These are phyloP conservation scores for Crithidia sp. DNA, from an alignment of 208 protist genomes.

Conservation along the genomic window DNA sequence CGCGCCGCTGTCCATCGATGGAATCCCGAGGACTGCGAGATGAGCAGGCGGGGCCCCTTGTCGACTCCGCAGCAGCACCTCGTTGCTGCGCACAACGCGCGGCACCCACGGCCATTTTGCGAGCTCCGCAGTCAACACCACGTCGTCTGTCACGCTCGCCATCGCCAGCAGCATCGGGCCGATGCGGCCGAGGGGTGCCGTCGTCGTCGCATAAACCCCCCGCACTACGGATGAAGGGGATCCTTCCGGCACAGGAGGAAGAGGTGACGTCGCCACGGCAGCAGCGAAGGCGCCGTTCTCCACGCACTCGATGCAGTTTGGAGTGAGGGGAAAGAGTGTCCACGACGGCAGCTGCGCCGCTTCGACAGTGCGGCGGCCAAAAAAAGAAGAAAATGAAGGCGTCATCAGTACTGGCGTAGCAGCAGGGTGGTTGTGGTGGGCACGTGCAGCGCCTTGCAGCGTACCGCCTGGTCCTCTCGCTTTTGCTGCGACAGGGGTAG, in stretches of 20 bases:
- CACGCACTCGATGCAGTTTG: conserved; percentile 17
- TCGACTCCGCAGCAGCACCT: background rate
- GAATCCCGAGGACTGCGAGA: conserved; percentile 51
- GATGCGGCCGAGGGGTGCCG: conserved; percentile 21
- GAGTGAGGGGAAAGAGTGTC: conserved; percentile 22
- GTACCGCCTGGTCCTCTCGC: no score
- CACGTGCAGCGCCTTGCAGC: no score
- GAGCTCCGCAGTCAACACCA: conserved; percentile 11
- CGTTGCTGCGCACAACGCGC: background rate
- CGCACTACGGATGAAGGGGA: background rate
- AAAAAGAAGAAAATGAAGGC: background rate
- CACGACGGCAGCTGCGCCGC: conserved; percentile 27
- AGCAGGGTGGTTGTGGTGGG: background rate
- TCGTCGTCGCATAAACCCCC: conserved; percentile 18
- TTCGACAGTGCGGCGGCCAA: background rate
- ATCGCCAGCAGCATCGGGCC: conserved; percentile 40
- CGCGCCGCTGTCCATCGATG: conserved; percentile 38
- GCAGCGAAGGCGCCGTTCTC: background rate
- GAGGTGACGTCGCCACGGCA: background rate
- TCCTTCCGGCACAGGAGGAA: no score
- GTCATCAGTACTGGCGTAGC: background rate
- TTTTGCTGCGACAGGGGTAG: no score
- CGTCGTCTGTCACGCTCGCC: conserved; percentile 34
- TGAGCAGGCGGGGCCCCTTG: conserved; percentile 10
- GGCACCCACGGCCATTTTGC: conserved; percentile 25